These are phyloP conservation scores for Lipomyces sp. DNA, from an alignment of 805 yeast genomes.

Conservation along the genomic window DNA sequence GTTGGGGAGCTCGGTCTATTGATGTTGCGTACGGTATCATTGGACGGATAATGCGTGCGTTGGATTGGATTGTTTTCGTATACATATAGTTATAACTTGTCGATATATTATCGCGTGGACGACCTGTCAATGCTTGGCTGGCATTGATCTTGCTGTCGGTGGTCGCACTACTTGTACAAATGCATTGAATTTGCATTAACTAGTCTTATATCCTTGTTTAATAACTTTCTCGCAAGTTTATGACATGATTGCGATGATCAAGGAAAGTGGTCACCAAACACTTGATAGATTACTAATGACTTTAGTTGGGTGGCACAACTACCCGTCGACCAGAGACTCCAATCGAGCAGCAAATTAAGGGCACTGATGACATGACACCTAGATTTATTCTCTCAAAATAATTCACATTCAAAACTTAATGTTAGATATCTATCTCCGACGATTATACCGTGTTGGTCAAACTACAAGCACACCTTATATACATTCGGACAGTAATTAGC, in stretches of 20 bases:
- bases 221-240: too few relatives aligned
- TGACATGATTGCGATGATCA: too few relatives aligned
- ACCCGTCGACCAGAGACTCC: too few relatives aligned
- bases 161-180: conserved; percentile 2
- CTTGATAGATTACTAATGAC: too few relatives aligned
- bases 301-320: too few relatives aligned
- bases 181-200: not conserved
- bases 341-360: too few relatives aligned
- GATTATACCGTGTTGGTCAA: not conserved
- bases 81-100: not conserved
- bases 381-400: not conserved
- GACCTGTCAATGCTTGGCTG: not conserved
- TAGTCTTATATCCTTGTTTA: not conserved
- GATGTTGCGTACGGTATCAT: not conserved
- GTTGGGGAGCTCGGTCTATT: not conserved
- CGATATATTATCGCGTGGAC: not conserved
- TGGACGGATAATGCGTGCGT: not conserved
- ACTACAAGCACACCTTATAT: not conserved
- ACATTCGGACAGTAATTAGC: not conserved
- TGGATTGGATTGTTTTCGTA: not conserved
- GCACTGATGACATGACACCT: too few relatives aligned
- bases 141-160: not conserved
- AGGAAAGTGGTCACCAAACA: too few relatives aligned
- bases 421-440: not conserved
- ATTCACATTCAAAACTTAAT: not conserved